phyloP scores from a whole-genome alignment of 2,329 filamentous ascomycete genomes.

The Xylaria sp. region DNA sequence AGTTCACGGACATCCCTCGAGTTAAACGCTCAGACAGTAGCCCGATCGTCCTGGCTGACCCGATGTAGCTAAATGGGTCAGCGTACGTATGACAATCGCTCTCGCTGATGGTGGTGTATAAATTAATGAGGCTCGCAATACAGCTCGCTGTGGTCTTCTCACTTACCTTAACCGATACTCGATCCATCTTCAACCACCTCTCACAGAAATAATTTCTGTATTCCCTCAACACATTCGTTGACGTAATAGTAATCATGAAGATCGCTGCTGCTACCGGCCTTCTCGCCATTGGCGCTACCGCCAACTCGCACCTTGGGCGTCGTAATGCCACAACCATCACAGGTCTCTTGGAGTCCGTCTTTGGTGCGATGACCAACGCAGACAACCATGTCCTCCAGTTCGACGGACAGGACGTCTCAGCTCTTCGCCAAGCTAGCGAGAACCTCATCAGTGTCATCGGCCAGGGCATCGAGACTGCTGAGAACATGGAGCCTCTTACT shows the following conservation, averaged over 20 bases:
- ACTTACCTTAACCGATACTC: no score
- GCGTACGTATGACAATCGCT: background rate
- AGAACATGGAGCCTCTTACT: constrained; percentile 30
- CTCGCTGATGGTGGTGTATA: background rate
- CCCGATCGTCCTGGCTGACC: background rate
- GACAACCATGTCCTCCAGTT: constrained; percentile 34
- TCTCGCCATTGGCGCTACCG: constrained; percentile 11
- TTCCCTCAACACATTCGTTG: background rate
- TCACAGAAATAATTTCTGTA: background rate
- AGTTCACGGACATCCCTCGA: background rate
- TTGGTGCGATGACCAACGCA: constrained; percentile 28
- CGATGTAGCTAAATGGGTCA: background rate
- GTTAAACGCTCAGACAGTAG: background rate
- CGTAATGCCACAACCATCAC: constrained; percentile 17
- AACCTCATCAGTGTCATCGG: constrained; percentile 26
- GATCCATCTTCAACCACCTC: background rate
- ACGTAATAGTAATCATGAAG: constrained; percentile 35
- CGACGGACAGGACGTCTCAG: constrained; percentile 10
- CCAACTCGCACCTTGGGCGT: background rate
- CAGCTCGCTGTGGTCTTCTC: background rate
- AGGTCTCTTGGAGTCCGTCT: constrained; percentile 22
- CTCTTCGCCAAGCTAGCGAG: constrained; percentile 29
- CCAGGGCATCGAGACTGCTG: background rate
- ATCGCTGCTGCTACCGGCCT: background rate
- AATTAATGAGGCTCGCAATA: background rate